phyloP scores from a whole-genome alignment of 495 filamentous ascomycete species.

The Daldinia vernicosa region DNA sequence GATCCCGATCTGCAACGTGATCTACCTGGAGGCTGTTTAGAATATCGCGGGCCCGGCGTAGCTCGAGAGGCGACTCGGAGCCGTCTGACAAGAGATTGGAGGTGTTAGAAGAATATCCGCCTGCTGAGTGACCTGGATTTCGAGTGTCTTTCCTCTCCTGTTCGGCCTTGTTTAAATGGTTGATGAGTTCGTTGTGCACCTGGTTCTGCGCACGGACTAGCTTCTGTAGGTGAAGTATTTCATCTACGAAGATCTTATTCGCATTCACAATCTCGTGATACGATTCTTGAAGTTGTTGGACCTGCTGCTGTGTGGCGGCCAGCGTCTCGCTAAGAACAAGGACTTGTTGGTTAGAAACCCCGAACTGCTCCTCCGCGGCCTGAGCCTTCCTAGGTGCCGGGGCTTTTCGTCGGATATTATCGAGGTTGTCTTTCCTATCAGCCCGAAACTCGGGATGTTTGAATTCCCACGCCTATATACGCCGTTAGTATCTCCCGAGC shows the following conservation, averaged over 20 bases:
- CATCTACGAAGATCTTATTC: constrained; percentile 86
- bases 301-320: constrained; percentile 88
- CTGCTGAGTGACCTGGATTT: constrained; percentile 53
- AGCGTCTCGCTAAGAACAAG: constrained; percentile 88
- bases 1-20: constrained; percentile 76
- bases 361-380: constrained; percentile 74
- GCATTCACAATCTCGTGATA: constrained; percentile 86
- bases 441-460: constrained; percentile 96
- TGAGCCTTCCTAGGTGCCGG: constrained; percentile 86
- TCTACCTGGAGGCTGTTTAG: constrained; percentile 83
- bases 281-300: constrained; percentile 83
- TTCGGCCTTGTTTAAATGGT: constrained; percentile 58
- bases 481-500: constrained; percentile 37
- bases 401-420: constrained; percentile 96
- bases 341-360: constrained; percentile 79
- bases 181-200: constrained; percentile 60
- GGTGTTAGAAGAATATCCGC: constrained; percentile 48
- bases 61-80: constrained; percentile 74
- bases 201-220: constrained; percentile 78
- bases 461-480: constrained; percentile 89
- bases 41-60: constrained; percentile 90
- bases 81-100: constrained; percentile 53
- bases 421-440: constrained; percentile 94
- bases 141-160: constrained; percentile 55
- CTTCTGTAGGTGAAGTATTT: constrained; percentile 88